Percentiles rank a stretch among this genome's conserved stretches.
Evolutionary conservation across 768 basidiomycete species (phyloP).

Genomic region (Amanita phalloides): DNA sequence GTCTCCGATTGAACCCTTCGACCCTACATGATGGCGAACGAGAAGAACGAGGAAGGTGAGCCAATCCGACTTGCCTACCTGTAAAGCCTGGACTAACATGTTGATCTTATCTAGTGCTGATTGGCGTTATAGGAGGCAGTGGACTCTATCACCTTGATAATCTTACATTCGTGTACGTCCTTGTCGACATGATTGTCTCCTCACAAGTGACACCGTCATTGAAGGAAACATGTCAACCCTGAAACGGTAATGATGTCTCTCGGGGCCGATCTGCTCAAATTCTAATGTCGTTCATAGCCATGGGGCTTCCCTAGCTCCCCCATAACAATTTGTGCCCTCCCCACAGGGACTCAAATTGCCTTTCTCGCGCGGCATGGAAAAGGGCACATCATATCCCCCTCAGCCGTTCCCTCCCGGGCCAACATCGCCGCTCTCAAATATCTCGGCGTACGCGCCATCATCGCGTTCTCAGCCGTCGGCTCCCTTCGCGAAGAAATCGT

Average conservation of each 20-base stretch:
- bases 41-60: neutral
- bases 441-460: constrained; percentile 78
- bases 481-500: constrained; percentile 88
- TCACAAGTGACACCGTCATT: neutral
- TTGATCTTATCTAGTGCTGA: constrained; percentile 38
- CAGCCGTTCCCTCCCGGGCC: constrained; percentile 74
- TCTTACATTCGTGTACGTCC: constrained; percentile 70
- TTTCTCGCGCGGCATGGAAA: constrained; percentile 88
- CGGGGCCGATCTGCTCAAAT: neutral
- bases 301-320: constrained; percentile 91
- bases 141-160: constrained; percentile 92
- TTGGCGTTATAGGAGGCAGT: constrained; percentile 88
- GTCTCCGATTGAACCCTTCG: too few species aligned
- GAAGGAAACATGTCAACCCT: constrained; percentile 65
- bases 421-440: constrained; percentile 95
- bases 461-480: constrained; percentile 95
- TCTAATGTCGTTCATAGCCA: constrained; percentile 37
- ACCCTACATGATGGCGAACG: neutral
- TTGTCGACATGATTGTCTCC: neutral
- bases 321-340: constrained; percentile 84
- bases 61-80: neutral
- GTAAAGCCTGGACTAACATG: neutral
- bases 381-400: constrained; percentile 73
- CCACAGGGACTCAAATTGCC: constrained; percentile 70
- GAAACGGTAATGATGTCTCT: constrained; percentile 49